These are phyloP conservation scores for Dryadomyces quercus-mongolicae DNA, from an alignment of 2,329 filamentous ascomycete genomes.

Conservation along the genomic window DNA sequence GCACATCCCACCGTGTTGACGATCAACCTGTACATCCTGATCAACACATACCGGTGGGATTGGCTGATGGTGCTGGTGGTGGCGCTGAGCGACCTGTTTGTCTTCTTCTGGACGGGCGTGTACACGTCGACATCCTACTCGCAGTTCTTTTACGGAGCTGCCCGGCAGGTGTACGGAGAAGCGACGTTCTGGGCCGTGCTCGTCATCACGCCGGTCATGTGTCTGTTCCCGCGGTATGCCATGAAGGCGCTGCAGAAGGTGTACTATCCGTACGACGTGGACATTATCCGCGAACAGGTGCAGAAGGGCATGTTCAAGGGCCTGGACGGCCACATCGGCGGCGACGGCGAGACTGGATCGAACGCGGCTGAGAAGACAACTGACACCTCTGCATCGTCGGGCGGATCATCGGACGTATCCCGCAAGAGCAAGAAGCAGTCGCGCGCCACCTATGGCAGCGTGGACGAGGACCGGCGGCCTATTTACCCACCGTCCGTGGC, in stretches of 20 bases:
- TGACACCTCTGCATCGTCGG: constrained; percentile 20
- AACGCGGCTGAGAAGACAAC: constrained; percentile 30
- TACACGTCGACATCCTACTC: constrained; percentile 48
- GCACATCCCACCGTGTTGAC: constrained; percentile 73
- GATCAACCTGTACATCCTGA: constrained; percentile 87
- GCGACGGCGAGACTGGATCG: constrained; percentile 8
- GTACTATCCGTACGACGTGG: constrained; percentile 83
- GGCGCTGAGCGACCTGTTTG: constrained; percentile 66
- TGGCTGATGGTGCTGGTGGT: constrained; percentile 87
- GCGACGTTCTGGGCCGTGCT: constrained; percentile 81
- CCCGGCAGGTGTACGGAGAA: constrained; percentile 64
- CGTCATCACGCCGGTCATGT: constrained; percentile 67
- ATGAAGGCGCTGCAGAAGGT: constrained; percentile 87
- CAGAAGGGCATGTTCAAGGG: constrained; percentile 67
- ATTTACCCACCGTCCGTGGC: constrained; percentile 90
- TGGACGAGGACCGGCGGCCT: constrained; percentile 79
- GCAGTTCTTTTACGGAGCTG: constrained; percentile 60
- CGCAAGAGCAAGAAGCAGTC: constrained; percentile 36
- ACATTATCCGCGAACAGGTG: constrained; percentile 91
- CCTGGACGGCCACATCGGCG: constrained; percentile 28
- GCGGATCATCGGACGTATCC: constrained; percentile 34
- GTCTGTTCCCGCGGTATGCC: constrained; percentile 75
- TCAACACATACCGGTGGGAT: constrained; percentile 97
- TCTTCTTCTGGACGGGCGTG: constrained; percentile 93
- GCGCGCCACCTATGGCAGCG: constrained; percentile 47